These are phyloP conservation scores for Pythium folliculosum DNA, from an alignment of 352 stramenopile species.

Conservation along the genomic window DNA sequence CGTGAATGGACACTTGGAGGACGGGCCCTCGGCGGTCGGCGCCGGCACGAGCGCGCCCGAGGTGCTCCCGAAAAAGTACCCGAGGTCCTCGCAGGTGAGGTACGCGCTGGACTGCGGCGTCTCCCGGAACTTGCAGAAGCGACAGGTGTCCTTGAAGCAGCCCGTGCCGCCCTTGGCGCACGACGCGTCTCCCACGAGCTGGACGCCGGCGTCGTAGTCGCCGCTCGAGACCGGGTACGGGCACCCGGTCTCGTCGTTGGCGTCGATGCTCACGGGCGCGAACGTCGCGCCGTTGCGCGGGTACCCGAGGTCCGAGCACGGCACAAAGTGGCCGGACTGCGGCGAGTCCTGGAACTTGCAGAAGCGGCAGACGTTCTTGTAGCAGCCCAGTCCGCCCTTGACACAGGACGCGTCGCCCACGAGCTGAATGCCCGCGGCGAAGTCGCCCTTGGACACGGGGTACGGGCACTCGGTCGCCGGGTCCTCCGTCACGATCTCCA, in stretches of 20 bases:
- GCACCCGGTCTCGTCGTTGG: background rate
- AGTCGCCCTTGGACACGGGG: conserved; percentile 3
- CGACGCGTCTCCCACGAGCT: conserved; percentile 1
- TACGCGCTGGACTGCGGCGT: conserved; percentile 17
- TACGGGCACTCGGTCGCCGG: conserved; percentile 12
- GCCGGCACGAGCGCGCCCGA: background rate
- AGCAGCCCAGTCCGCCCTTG: conserved; percentile 14
- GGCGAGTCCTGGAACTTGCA: conserved; percentile 28
- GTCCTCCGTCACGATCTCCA: background rate
- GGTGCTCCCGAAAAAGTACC: conserved; percentile 11
- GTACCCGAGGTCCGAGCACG: background rate
- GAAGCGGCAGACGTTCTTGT: conserved; percentile 22
- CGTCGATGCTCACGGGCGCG: background rate
- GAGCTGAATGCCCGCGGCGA: conserved; percentile 8
- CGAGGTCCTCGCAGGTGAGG: conserved; percentile 4
- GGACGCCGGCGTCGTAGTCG: conserved; percentile 9
- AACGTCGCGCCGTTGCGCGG: background rate
- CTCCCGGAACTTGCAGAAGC: conserved; percentile 28
- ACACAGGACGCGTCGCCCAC: conserved; percentile 4
- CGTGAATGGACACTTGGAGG: conserved; percentile 4
- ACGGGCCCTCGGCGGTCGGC: background rate
- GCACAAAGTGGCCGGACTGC: conserved; percentile 5
- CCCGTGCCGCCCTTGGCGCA: conserved; percentile 1
- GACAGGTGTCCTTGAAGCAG: conserved; percentile 15
- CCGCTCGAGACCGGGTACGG: conserved; percentile 5